A percentile compares a stretch with the other conserved stretches of the same genome.
These are phyloP conservation scores for Chrysopogon serrulatus DNA, from an alignment of 176 grass and related monocot genomes.

Conservation along the genomic window DNA sequence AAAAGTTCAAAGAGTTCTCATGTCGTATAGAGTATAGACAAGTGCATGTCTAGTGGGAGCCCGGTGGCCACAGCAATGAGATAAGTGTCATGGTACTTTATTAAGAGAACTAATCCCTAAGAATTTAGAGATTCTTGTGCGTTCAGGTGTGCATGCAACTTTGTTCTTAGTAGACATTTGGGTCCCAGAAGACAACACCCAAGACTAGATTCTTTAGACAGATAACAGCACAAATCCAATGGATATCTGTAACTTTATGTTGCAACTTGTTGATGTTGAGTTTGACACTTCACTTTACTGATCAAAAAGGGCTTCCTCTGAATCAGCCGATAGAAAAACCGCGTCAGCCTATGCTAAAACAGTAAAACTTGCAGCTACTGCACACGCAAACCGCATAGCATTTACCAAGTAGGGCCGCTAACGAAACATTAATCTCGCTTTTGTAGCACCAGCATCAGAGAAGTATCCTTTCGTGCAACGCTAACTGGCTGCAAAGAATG, in stretches of 20 bases:
- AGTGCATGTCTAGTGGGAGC: conserved; percentile 16
- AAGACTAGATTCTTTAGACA: background rate
- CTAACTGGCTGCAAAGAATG: background rate
- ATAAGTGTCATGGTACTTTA: conserved; percentile 1
- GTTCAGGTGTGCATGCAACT: background rate
- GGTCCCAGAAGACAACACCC: background rate
- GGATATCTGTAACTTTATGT: conserved; percentile 12
- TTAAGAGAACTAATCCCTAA: background rate
- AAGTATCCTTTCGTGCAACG: background rate
- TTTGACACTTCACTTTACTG: conserved; percentile 27
- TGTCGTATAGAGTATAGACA: background rate
- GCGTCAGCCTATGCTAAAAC: background rate
- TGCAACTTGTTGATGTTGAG: background rate
- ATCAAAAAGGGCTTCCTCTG: conserved; percentile 5
- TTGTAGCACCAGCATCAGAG: background rate
- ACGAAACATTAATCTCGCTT: no score
- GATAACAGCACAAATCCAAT: background rate
- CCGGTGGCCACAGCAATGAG: background rate
- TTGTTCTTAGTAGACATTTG: background rate
- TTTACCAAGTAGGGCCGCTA: background rate
- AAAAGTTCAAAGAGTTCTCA: background rate
- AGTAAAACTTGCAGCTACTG: background rate
- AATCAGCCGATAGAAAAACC: conserved; percentile 22
- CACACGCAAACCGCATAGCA: background rate
- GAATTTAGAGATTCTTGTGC: background rate